phyloP scores from a whole-genome alignment of 2,329 filamentous ascomycete genomes.

The Monosporascus sp. region DNA sequence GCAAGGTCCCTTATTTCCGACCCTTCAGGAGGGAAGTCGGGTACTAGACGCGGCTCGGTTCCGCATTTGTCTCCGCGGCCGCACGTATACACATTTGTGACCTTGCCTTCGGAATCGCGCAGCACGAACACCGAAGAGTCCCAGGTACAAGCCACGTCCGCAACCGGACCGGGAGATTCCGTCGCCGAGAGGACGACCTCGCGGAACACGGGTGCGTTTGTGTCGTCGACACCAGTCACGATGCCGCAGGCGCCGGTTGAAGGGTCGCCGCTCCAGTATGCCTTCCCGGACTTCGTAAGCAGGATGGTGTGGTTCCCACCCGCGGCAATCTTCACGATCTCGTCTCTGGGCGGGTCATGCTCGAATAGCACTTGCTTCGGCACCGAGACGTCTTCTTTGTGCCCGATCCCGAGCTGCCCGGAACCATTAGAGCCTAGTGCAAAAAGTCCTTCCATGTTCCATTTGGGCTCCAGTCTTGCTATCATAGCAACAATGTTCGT shows the following conservation, averaged over 20 bases:
- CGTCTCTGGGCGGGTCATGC: slow-evolving; percentile 28
- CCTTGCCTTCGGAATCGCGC: slow-evolving; percentile 35
- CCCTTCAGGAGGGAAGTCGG: slow-evolving; percentile 57
- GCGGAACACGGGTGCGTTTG: slow-evolving; percentile 33
- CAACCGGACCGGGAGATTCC: slow-evolving; percentile 20
- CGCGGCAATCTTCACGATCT: slow-evolving; percentile 40
- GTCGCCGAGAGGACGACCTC: slow-evolving; percentile 30
- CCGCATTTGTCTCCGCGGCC: slow-evolving; percentile 60
- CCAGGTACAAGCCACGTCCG: slow-evolving; percentile 69
- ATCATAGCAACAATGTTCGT: not conserved
- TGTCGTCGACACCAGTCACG: slow-evolving; percentile 14
- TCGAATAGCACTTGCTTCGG: slow-evolving; percentile 59
- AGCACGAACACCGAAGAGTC: slow-evolving; percentile 61
- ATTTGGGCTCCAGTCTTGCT: not conserved
- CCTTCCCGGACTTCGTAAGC: slow-evolving; percentile 49
- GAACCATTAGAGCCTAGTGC: slow-evolving; percentile 71
- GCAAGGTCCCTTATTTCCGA: slow-evolving; percentile 58
- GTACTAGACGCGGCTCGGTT: slow-evolving; percentile 35
- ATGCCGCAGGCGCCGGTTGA: slow-evolving; percentile 50
- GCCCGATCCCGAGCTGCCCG: slow-evolving; percentile 67
- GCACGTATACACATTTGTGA: slow-evolving; percentile 52
- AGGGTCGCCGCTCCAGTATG: slow-evolving; percentile 62
- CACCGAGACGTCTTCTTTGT: slow-evolving; percentile 64
- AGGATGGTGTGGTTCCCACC: slow-evolving; percentile 88
- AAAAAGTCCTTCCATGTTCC: slow-evolving; percentile 49